Conservation (phyloP, 768 basidiomycete species). For the Rhizopogon salebrosus region DNA sequence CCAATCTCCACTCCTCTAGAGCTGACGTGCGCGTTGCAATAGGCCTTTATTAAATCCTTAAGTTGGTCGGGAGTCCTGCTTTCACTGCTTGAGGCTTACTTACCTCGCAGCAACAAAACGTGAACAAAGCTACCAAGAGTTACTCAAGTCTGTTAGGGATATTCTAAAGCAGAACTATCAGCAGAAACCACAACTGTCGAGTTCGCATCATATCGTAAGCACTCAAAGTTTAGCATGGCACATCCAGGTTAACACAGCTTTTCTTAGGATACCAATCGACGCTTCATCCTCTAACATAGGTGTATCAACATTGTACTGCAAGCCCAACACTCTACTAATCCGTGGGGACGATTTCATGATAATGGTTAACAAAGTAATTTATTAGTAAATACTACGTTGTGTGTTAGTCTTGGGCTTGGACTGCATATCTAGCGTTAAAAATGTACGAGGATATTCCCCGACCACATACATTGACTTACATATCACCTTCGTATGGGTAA, state of each 20-base stretch:
- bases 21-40: slow-evolving; percentile 3
- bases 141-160: slow-evolving; percentile 53
- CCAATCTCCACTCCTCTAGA: no score
- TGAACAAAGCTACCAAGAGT: slow-evolving; percentile 58
- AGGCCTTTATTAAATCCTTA: slow-evolving; percentile 61
- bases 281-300: slow-evolving; percentile 23
- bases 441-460: no score
- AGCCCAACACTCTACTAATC: no score
- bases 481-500: no score
- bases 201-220: slow-evolving; percentile 62
- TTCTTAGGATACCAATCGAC: slow-evolving; percentile 22
- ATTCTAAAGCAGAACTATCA: slow-evolving; percentile 56
- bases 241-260: not conserved
- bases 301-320: not conserved
- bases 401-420: no score
- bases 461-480: no score
- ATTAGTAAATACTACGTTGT: no score
- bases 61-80: slow-evolving; percentile 21
- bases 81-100: not conserved
- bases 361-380: no score
- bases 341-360: no score
- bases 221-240: not conserved
- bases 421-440: no score
- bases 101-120: slow-evolving; percentile 38
- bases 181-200: slow-evolving; percentile 71